A percentile compares a stretch with the other conserved stretches of the same genome.
Conservation (phyloP, 2,329 filamentous ascomycete species). For the Escovopsis sp. region DNA sequence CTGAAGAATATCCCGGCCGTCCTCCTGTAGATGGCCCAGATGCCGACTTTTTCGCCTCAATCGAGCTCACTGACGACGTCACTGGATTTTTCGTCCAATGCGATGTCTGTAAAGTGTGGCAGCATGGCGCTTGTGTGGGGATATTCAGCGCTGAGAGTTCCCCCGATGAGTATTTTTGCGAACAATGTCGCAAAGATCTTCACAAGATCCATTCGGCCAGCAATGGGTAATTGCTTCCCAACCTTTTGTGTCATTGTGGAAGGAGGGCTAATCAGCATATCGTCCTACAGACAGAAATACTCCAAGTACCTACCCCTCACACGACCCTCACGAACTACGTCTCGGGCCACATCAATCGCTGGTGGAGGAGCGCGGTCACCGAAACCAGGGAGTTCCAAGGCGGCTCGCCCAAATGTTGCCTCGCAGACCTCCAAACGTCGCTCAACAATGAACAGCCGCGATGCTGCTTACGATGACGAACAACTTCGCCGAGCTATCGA, state of each 20-base stretch:
- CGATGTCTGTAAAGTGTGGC: conserved; percentile 96
- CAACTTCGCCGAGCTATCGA: conserved; percentile 80
- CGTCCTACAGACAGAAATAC: conserved; percentile 41
- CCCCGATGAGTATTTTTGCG: conserved; percentile 96
- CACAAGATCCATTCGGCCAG: conserved; percentile 69
- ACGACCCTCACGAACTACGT: conserved; percentile 39
- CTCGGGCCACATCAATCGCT: conserved; percentile 48
- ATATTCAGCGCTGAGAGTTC: conserved; percentile 89
- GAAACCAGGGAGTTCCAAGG: conserved; percentile 40
- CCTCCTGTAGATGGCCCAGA: conserved; percentile 48
- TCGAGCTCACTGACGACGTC: conserved; percentile 64
- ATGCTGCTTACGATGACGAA: conserved; percentile 90
- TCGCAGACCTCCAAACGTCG: conserved; percentile 61
- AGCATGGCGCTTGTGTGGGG: conserved; percentile 93
- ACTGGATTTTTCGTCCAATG: conserved; percentile 97
- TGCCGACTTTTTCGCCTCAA: conserved; percentile 40
- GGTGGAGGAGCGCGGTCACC: conserved; percentile 46
- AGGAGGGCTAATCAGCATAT: neutral
- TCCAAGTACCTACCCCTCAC: conserved; percentile 50
- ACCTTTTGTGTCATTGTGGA: neutral
- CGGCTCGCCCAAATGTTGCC: conserved; percentile 34
- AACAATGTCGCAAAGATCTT: conserved; percentile 81
- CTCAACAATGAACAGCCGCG: conserved; percentile 94
- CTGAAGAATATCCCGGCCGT: conserved; percentile 86
- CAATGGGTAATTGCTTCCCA: conserved; percentile 52